Evolutionary conservation across 139 green algal species (phyloP), one percentile per base, ranked within the genome.

Genomic region (Micromonas pusilla): DNA sequence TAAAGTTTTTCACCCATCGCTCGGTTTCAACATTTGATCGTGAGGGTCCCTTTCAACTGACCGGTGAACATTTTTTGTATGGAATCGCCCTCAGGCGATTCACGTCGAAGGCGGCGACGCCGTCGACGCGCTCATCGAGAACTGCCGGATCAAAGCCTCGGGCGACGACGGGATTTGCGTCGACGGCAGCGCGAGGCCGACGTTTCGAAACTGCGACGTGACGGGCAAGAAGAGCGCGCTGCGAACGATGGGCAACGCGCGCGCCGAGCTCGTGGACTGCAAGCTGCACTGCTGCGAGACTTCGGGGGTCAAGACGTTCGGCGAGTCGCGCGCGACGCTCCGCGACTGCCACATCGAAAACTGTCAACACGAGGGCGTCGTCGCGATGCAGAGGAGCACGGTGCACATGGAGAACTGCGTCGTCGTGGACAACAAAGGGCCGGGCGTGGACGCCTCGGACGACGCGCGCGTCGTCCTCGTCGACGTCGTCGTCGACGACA

Each of bases 91-190:
- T 2, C 87, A 92, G 74, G 60, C 83, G 0, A 1, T 92, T 19
- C 37, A 84, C 32, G 73, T 90, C 2, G 73, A 81, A 3, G 84
- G 86, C 2, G 21, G 62, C 2, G 36, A 66, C n/a, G n/a, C 3
- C 13, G 80, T 85, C 0, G 31, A n/a, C 2, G 84, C 88, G 0
- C 45, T 91, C 1, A 77, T 92, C 13, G 68, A 88, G 60, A 67
- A 83, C 52, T 88, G 80, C 81, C 52, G 52, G 31, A 79, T 92
- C 32, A 86, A 82, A 78, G 85, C 83, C 79, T 84, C 66, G 30
- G 88, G 87, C 6, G 86, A 89, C 74, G 81, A 90, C 66, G 84
- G 67, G 2, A 34, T 91, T 4, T 83, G 86, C 74, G 62, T 84
- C 3, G 38, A n/a, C 0, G 85, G 82, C 20, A 70, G 39, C 36